phyloP scores from a whole-genome alignment of 495 filamentous ascomycete genomes.

The Aspergillus mulundensis region DNA sequence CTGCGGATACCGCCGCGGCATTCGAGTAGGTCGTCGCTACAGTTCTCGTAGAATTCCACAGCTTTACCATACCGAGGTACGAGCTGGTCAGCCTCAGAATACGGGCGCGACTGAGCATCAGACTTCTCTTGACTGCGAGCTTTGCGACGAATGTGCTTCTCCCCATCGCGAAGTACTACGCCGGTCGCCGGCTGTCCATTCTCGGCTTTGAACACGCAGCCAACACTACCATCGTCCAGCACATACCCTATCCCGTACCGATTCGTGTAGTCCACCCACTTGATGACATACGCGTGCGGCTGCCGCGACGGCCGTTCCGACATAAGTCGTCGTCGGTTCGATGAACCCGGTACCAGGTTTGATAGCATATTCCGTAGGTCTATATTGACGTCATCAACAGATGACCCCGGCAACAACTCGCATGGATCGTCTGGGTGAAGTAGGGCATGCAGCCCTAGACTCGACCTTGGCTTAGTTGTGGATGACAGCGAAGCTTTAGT shows the following conservation, averaged over 20 bases:
- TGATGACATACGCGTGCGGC: slow-evolving; percentile 60
- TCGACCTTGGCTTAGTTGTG: slow-evolving; percentile 33
- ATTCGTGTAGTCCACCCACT: slow-evolving; percentile 95
- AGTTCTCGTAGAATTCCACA: slow-evolving; percentile 81
- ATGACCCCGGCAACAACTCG: slow-evolving; percentile 36
- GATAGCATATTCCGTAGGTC: slow-evolving; percentile 41
- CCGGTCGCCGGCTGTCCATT: slow-evolving; percentile 59
- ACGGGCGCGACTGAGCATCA: slow-evolving; percentile 49
- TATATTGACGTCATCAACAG: slow-evolving; percentile 37
- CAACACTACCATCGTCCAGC: slow-evolving; percentile 77
- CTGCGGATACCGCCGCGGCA: slow-evolving; percentile 55
- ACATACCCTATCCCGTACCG: slow-evolving; percentile 86
- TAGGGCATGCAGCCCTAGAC: slow-evolving; percentile 37
- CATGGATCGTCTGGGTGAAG: slow-evolving; percentile 37
- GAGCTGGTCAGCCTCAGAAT: slow-evolving; percentile 58
- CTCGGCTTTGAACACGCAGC: slow-evolving; percentile 70
- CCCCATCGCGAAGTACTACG: slow-evolving; percentile 63
- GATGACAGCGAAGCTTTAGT: slow-evolving; percentile 30
- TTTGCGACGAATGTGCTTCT: slow-evolving; percentile 45
- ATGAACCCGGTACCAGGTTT: slow-evolving; percentile 34
- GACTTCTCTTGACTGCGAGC: slow-evolving; percentile 54
- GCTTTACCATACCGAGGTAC: slow-evolving; percentile 57
- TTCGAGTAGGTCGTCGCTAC: slow-evolving; percentile 42
- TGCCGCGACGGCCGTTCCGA: slow-evolving; percentile 26
- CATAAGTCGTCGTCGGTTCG: slow-evolving; percentile 30